Evolutionary conservation across 1,284 basidiomycete species (phyloP).

Genomic region (Ceratobasidium sp.): DNA sequence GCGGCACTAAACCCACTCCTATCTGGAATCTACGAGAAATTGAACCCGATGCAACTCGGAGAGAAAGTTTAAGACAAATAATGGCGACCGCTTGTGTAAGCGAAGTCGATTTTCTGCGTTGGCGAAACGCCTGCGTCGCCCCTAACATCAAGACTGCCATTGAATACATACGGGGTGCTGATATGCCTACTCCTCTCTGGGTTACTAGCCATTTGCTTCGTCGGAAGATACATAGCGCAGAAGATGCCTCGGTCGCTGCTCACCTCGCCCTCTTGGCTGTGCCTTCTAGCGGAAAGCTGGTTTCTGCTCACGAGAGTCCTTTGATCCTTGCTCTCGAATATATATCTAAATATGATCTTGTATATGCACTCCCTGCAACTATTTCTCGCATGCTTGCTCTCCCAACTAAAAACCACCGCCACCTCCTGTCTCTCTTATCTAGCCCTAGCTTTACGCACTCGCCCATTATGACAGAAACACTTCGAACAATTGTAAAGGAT

Average conservation of each 20-base stretch:
- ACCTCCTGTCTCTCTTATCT: neutral
- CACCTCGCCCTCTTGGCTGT: slow-evolving; percentile 24
- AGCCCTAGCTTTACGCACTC: neutral
- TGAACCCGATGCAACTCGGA: slow-evolving; percentile 3
- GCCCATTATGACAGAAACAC: neutral
- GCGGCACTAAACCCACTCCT: slow-evolving; percentile 2
- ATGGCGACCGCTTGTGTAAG: slow-evolving; percentile 12
- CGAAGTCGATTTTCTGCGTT: slow-evolving; percentile 44
- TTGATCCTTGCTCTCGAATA: slow-evolving; percentile 8
- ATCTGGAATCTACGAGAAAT: slow-evolving; percentile 41
- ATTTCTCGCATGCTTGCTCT: slow-evolving; percentile 32
- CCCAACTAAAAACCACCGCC: slow-evolving; percentile 9
- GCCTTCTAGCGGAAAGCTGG: neutral
- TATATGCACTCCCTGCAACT: slow-evolving; percentile 8
- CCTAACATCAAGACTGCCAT: slow-evolving; percentile 19
- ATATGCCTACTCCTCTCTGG: slow-evolving; percentile 25
- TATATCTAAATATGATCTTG: neutral
- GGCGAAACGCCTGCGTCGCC: slow-evolving; percentile 44
- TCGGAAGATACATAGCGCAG: neutral
- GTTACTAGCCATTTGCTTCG: slow-evolving; percentile 31
- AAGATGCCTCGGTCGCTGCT: slow-evolving; percentile 19
- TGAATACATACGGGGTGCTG: neutral
- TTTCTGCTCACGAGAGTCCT: slow-evolving; percentile 15
- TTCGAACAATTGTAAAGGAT: slow-evolving; percentile 17
- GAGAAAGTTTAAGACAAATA: neutral